Evolutionary conservation across 129 eudicot species (phyloP).

Genomic region (Helianthus tuberosus): DNA sequence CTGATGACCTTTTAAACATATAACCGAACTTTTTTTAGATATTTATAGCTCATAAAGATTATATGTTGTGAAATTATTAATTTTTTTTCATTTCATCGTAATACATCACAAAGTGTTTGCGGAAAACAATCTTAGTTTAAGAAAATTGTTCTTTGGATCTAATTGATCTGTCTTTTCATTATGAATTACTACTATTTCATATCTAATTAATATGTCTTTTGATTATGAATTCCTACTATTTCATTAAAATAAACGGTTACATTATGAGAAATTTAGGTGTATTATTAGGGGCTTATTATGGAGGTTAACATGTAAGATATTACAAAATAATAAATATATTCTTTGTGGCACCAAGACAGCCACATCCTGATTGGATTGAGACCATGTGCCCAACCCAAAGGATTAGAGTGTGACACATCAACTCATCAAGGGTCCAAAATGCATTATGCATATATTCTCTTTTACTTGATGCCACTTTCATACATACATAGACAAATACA

Average conservation of each 20-base stretch:
- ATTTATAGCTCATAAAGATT: too few species aligned
- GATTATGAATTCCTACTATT: not conserved
- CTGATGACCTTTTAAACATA: too few species aligned
- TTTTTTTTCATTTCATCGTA: too few species aligned
- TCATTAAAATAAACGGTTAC: not conserved
- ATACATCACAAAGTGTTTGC: too few species aligned
- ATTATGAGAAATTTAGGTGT: not conserved
- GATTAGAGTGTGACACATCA: not conserved
- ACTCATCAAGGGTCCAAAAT: conserved; percentile 1
- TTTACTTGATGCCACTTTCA: not conserved
- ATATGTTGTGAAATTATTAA: too few species aligned
- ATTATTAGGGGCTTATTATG: conserved; percentile 20
- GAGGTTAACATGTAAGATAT: conserved; percentile 7
- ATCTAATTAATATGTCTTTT: too few species aligned
- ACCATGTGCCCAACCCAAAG: conserved; percentile 23
- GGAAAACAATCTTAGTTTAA: too few species aligned
- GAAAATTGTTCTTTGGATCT: too few species aligned
- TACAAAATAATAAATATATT: conserved; percentile 10
- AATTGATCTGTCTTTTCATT: too few species aligned
- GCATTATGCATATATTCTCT: not conserved
- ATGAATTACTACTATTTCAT: too few species aligned
- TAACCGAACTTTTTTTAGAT: too few species aligned
- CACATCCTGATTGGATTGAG: conserved; percentile 22
- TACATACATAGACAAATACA: too few species aligned
- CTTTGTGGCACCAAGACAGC: conserved; percentile 25